Base-by-base conservation (phyloP, 768 basidiomycete species). In the Lentinus brumalis region DNA sequence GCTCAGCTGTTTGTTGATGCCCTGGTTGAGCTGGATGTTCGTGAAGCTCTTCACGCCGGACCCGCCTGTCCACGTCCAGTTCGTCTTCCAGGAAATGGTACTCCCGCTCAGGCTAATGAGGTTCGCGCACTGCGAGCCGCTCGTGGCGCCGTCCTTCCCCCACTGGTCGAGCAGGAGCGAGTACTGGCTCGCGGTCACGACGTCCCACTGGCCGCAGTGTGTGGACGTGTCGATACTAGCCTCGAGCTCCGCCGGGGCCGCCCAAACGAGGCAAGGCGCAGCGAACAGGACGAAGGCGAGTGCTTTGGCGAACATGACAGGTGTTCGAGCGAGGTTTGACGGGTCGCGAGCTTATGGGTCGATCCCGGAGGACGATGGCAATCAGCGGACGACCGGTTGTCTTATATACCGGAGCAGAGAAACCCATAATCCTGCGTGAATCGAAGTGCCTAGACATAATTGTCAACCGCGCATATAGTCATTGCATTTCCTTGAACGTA, bases 31-130 rank as follows among this genome's bases (percentile, higher is more conserved):
- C 61, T 82, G 77, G 12, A 86, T 74, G 70, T 87, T 84, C 26
- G 85, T 78, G 73, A 79, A 89, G 67, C 83, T 86, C 79, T 87
- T 88, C 61, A 89, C 78, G 21, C 77, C 75, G 21, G 53, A 74
- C 7, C 78, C 83, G 35, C 85, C 85, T 7, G 21, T 58, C 86
- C 86, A 88, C 0, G 59, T 74, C 81, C 82, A 88, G 2, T 67
- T 76, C 31, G 79, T 83, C 69, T 66, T 76, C 86, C 86, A 88
- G 0, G 75, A 70, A 38, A 84, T 61, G 6, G 71, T 79, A 31
- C 68, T 75, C 3, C 77, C 82, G 50, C 71, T 74, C 64, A 81
- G 57, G 16, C 78, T 80, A 0, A 71, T 69, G 63, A 88, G 64
- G 21, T 75, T 70, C 32, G 84, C 78, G 66, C 85, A 86, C 62